These are phyloP conservation scores for Rhododendron griersonianum DNA, from an alignment of 148 eudicot species.

Conservation along the genomic window DNA sequence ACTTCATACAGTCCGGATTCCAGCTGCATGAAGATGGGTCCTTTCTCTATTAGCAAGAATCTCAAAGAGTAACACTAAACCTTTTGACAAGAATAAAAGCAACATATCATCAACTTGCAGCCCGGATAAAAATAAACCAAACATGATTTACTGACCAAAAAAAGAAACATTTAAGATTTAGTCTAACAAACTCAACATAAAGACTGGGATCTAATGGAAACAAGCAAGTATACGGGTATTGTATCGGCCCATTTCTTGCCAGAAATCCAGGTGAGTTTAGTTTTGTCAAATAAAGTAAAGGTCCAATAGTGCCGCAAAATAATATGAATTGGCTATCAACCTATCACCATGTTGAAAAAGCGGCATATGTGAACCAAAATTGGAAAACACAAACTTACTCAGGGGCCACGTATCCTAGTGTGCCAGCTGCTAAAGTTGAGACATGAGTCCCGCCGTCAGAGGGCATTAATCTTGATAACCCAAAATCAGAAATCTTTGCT, in stretches of 20 bases:
- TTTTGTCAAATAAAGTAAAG: background rate
- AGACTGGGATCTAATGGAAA: background rate
- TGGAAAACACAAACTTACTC: background rate
- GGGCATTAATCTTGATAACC: background rate
- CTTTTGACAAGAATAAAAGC: background rate
- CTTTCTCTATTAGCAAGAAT: background rate
- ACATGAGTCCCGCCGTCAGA: background rate
- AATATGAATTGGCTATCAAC: background rate
- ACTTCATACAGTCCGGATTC: background rate
- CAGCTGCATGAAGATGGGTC: background rate
- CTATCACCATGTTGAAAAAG: background rate
- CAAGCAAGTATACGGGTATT: background rate
- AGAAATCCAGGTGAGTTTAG: background rate
- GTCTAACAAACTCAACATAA: background rate
- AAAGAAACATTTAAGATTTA: background rate
- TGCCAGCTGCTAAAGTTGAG: background rate
- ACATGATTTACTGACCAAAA: background rate
- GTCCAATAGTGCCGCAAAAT: background rate
- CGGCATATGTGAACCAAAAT: background rate
- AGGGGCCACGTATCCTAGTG: background rate
- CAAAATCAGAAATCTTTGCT: constrained; percentile 2
- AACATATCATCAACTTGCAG: background rate
- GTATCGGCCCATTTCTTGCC: background rate
- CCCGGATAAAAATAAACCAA: background rate
- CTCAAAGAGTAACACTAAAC: background rate